Evolutionary conservation across 805 yeast genomes (phyloP).

Genomic region (Scheffersomyces coipomensis): DNA sequence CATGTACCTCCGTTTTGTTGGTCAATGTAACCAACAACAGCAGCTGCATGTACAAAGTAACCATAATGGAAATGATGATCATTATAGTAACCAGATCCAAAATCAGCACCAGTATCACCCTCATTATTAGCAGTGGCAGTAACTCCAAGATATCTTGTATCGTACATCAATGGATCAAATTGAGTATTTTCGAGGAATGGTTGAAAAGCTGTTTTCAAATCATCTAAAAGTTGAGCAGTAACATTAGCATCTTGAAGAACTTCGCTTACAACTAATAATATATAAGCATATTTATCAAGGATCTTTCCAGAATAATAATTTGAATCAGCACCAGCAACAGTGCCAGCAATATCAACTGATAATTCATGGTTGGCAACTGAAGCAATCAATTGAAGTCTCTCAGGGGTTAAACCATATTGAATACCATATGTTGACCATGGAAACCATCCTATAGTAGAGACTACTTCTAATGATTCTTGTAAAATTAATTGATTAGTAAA

Average conservation of each 20-base stretch:
- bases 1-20: slow-evolving; percentile 50
- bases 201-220: slow-evolving; percentile 44
- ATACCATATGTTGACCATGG: slow-evolving; percentile 39
- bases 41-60: slow-evolving; percentile 80
- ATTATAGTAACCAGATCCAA: slow-evolving; percentile 74
- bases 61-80: slow-evolving; percentile 91
- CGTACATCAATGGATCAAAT: slow-evolving; percentile 51
- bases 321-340: slow-evolving; percentile 38
- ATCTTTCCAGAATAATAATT: slow-evolving; percentile 55
- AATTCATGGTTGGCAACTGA: slow-evolving; percentile 47
- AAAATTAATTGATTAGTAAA: slow-evolving; percentile 38
- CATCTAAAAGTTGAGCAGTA: slow-evolving; percentile 30
- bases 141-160: slow-evolving; percentile 54
- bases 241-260: slow-evolving; percentile 43
- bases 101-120: slow-evolving; percentile 52
- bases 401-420: slow-evolving; percentile 38
- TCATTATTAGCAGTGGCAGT: slow-evolving; percentile 49
- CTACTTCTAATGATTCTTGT: slow-evolving; percentile 38
- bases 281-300: slow-evolving; percentile 56
- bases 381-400: slow-evolving; percentile 43
- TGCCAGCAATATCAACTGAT: slow-evolving; percentile 41
- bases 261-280: slow-evolving; percentile 49
- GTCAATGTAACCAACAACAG: slow-evolving; percentile 71
- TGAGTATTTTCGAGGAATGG: slow-evolving; percentile 41
- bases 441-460: slow-evolving; percentile 39